Base-by-base conservation (phyloP, 805 yeast genomes). In the Candida awuae region DNA sequence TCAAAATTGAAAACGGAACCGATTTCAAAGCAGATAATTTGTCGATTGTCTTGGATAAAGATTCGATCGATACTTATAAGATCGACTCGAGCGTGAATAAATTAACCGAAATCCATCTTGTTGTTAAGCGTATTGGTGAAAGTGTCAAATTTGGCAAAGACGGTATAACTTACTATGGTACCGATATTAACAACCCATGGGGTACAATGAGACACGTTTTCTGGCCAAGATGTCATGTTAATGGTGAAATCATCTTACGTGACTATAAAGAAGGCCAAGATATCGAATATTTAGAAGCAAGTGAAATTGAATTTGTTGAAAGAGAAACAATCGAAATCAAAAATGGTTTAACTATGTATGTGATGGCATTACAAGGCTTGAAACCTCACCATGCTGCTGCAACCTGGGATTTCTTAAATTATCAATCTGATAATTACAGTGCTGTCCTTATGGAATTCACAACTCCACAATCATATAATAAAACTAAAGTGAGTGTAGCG, bases 371-470 rank as follows among this genome's bases (percentile, higher is more conserved):
- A 50, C 98, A 92, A 67, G 97, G 97, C 45, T 88, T 92, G 97
- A 92, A 92, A 63, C 98, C 98, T 8, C 97, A 92, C 62, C 98
- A 92, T 63, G 96, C 97, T 26, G 98, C 98, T 41, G 85, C 94
- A 45, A 65, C 86, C 17, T 92, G 98, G 98, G 92, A 90, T 64
- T 92, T 92, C 59, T 63, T 84, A 46, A 82, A 85, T 63, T 90
- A 84, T 71, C 95, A 85, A 58, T 81, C 92, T 15, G 71, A 77
- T 37, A 66, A 77, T 29, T 68, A 72, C 50, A 69, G 90, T 26
- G 94, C 84, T 9, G 78, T 87, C 14, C 73, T 84, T 48, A 92
- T 92, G 96, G 97, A 92, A 62, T 92, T 85, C 67, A 83, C 88
- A 32, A 92, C 98, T 8, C 98, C 98, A 21, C 77, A 67, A 42